A percentile compares a stretch with the other conserved stretches of the same genome.
Evolutionary conservation across 192 early-diverging fungal genomes (phyloP).

Genomic region (Neocallimastix lanati): DNA sequence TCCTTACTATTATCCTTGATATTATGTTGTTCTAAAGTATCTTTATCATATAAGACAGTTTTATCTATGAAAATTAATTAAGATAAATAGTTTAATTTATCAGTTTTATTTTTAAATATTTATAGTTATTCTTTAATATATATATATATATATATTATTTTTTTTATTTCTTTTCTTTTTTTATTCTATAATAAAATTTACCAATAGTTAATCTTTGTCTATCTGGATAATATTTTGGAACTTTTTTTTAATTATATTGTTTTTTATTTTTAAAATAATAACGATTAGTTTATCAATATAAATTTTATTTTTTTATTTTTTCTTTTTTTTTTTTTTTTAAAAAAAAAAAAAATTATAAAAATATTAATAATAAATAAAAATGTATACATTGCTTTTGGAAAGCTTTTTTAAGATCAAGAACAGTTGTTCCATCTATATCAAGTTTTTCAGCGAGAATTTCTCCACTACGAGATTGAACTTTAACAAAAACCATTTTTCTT

Average conservation of each 20-base stretch:
- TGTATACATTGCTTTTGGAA: slow-evolving; percentile 33
- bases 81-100: slow-evolving; percentile 19
- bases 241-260: no score
- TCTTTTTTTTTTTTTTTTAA: no score
- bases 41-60: slow-evolving; percentile 8
- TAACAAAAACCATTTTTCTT: slow-evolving; percentile 1
- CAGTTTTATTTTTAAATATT: slow-evolving; percentile 28
- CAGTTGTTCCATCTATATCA: slow-evolving; percentile 26
- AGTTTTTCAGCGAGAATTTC: slow-evolving; percentile 11
- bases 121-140: slow-evolving; percentile 23
- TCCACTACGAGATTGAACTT: slow-evolving; percentile 7
- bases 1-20: neutral
- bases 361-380: no score
- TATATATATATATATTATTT: neutral
- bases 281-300: no score
- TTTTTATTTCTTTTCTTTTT: neutral
- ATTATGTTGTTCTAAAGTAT: neutral
- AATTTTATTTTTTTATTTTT: no score
- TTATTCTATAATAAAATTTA: neutral
- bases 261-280: no score
- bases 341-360: no score
- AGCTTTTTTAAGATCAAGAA: slow-evolving; percentile 47
- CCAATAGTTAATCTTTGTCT: slow-evolving; percentile 66
- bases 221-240: slow-evolving; percentile 44
- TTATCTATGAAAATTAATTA: slow-evolving; percentile 41